Base-by-base conservation (phyloP, 2,329 filamentous ascomycete genomes). In the Pseudocercospora fuligena region DNA sequence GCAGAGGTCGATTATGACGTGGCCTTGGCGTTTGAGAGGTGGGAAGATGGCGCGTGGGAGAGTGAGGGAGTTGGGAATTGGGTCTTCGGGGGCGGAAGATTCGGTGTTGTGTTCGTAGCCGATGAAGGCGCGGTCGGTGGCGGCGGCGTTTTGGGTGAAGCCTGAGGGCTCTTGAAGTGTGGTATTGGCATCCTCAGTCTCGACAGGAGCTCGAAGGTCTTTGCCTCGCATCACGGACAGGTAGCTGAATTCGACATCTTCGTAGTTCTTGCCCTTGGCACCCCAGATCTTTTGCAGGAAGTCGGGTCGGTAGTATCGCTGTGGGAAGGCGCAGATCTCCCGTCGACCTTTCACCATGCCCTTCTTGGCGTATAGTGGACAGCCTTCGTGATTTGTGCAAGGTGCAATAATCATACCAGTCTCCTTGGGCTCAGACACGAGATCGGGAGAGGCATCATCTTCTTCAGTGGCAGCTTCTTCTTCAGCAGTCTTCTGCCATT, bases 241-340 rank as follows among this genome's bases (percentile, higher is more conserved):
- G 77, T 97, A 99, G 77, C 92, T 96, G 80, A 94, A 99, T 73
- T 93, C 87, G 14, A 97, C 86, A 74, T 98, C 93, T 77, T 97
- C 94, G 75, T 96, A 92, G 77, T 97, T 97, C 69, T 87, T 87
- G 72, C 89, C 86, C 68, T 80, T 84, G 25, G 87, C 88, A 19
- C 88, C 87, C 21, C 96, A 82, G 56, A 98, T 85, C 56, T 86
- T 86, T 76, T 96, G 93, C 63, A 97, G 84, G 78, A 94, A 97
- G 0, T 84, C 82, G 0, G 95, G 95, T 0, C 94, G 89, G 60
- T 93, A 90, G 77, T 92, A 98, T 56, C 95, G 89, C 80, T 99
- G 95, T 69, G 85, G 87, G 79, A 99, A 98, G 78, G 91, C 92
- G 79, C 95, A 99, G 76, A 90, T 95, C 76, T 98, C 94, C 73